Base-by-base conservation (phyloP, 1,284 basidiomycete genomes). In the Farysia itapuensis region DNA sequence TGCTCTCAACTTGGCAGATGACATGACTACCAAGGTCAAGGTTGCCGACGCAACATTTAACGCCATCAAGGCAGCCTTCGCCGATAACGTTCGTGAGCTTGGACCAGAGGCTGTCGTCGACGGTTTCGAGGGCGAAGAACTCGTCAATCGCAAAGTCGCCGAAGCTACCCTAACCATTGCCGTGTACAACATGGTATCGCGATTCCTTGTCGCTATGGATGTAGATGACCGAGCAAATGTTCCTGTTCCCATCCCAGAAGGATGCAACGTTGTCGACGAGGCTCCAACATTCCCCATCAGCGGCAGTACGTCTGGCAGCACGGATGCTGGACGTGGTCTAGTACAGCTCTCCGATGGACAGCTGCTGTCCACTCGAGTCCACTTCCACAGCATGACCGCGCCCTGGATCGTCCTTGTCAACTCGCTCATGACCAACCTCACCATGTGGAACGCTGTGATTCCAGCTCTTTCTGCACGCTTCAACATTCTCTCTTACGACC, bases 171-270 rank as follows among this genome's bases (percentile, higher is more conserved):
- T 78, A 13, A 77, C 77, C 8, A 67, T 71, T 1, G 77, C 78
- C 14, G 75, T 74, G 4, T 80, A 80, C 71, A 79, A 80, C 65
- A 79, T 80, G 77, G 79, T 80, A 22, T 78, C 77, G 1, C 70
- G 79, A 20, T 72, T 80, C 41, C 71, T 80, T 26, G 75, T 80
- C 34, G 76, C 78, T 3, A 61, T 79, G 39, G 78, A 80, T 43
- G 74, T 80, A 16, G 78, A 75, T 39, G 77, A 79, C 51, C 64
- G 75, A 35, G 72, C 71, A 16, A 43, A 68, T 19, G 39, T 68
- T 18, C 63, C 59, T 14, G 70, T 78, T 0, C 77, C 78, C 14
- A 57, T 64, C 16, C 77, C 77, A 11, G 41, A 65, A 24, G 65
- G 46, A 19, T 46, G 42, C 29, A 70, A 70, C 31, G 49, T 58